Conservation (phyloP, 768 basidiomycete species). For the Tylopilus plumbeoviolaceoides region DNA sequence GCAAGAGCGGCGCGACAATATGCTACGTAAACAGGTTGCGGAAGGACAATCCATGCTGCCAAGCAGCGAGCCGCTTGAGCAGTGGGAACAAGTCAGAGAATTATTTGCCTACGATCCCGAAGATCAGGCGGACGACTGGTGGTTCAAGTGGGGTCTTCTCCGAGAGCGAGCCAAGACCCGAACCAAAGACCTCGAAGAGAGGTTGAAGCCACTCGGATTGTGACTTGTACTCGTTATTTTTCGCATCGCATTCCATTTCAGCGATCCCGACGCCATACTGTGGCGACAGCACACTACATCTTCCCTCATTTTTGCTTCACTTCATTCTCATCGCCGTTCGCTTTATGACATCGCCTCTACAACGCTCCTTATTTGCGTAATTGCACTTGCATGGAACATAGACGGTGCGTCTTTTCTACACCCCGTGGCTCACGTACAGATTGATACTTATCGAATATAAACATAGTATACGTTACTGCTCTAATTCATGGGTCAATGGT, state of each 20-base stretch:
- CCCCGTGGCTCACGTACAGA: background rate
- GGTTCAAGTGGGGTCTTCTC: constrained; percentile 53
- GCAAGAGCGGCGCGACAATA: constrained; percentile 43
- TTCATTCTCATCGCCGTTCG: background rate
- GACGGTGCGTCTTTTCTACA: background rate
- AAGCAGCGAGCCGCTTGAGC: constrained; percentile 14
- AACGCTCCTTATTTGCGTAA: background rate
- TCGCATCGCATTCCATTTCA: background rate
- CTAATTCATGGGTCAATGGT: background rate
- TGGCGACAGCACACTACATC: background rate
- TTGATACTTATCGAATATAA: constrained; percentile 1
- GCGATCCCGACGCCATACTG: background rate
- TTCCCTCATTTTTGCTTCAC: too few species aligned
- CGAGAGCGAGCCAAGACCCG: constrained; percentile 34
- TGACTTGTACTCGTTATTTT: background rate
- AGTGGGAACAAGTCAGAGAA: constrained; percentile 52
- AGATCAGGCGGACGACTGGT: constrained; percentile 62
- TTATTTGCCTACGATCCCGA: constrained; percentile 49
- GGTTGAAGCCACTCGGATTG: constrained; percentile 5
- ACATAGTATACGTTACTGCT: background rate
- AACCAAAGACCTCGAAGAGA: constrained; percentile 14
- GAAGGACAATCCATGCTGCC: constrained; percentile 45
- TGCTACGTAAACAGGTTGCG: constrained; percentile 36
- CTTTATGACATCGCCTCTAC: background rate
- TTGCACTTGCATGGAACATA: background rate